Evolutionary conservation across 2,329 filamentous ascomycete genomes (phyloP), one percentile per base, ranked within the genome.

Genomic region (Daldinia sp.): DNA sequence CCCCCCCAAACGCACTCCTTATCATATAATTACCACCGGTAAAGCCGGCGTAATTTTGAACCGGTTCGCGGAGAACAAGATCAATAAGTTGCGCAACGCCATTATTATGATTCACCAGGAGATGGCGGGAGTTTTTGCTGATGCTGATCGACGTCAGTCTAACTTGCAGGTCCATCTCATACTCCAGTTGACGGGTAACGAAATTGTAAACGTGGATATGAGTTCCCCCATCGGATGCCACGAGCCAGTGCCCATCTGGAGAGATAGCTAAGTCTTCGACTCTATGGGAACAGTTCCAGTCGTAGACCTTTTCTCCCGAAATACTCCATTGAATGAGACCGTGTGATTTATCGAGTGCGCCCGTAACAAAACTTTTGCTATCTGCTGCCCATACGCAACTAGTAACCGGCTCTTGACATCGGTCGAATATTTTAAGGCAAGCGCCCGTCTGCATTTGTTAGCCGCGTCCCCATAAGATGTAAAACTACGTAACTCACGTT

Each of bases 351-450:
- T 94, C 92, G 35, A 97, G 87, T 7, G 92, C 91, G 3, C 92
- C 93, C 1, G 94, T 90, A 46, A 97, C 87, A 74, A 98, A 94
- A 0, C 88, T 89, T 69, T 89, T 83, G 46, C 91, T 91, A 76
- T 97, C 92, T 0, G 90, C 87, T 5, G 92, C 87, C 95, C 96
- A 99, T n/a, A 93, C 92, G 66, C 94, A 97, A 63, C 92, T 90
- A 51, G 93, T 97, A 41, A 97, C 93, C 0, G 94, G 92, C 74
- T 97, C 91, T n/a, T 87, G 86, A 74, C 96, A 94, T 54, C 89
- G 87, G 58, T 89, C 86, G 15, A 95, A 85, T 7, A 85, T 88
- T 62, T 88, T 85, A 44, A 93, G 82, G 50, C 89, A 83, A 42
- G 82, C 81, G 0, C 92, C 92, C 5, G 86, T 88, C 89, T 93